Base-by-base conservation (phyloP, 2,329 filamentous ascomycete species). In the Bipolaris sorokiniana region DNA sequence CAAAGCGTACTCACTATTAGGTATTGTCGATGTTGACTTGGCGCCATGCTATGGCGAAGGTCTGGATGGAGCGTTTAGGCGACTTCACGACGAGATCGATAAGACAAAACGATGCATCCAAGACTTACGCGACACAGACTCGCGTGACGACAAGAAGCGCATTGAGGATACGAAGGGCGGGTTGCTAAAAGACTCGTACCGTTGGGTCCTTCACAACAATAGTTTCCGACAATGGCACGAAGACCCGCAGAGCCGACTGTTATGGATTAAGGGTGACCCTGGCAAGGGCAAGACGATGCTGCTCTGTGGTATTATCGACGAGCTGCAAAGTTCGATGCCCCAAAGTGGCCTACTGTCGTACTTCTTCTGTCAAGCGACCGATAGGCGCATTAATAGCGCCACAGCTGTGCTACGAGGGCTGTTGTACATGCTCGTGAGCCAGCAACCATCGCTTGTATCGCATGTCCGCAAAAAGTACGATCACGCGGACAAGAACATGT, bases 341-440 rank as follows among this genome's bases (percentile, higher is more conserved):
- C 20, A 20, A 15, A 31, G 7, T 4, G 18, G 2, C 38, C 7
- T 13, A 3, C 7, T 45, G 2, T 56, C 54, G 1, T 61, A 67
- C 56, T 81, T 81, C 65, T 79, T 83, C 65, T 45, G 26, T 11
- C 41, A 44, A 7, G 41, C 41, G 1, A 44, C 41, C 22, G 41
- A 44, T 4, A 1, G 82, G 77, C 62, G 73, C 83, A 26, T 79
- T 10, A 81, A 79, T 54, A 78, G 61, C 44, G 76, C 76, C 0
- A 71, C 63, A 0, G 70, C 78, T 1, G 75, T 82, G 0, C 59
- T 83, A 2, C 73, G 77, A 0, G 79, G 81, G 0, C 66, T 84
- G 0, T 68, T 83, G 0, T 81, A 73, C 36, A 42, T 77, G 11
- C 68, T 84, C 0, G 48, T 77, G 2, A 40, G 56, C 0, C 65